Percentiles rank a stretch among this genome's conserved stretches.
phyloP scores from a whole-genome alignment of 768 basidiomycete species.

The Mycena maculata region DNA sequence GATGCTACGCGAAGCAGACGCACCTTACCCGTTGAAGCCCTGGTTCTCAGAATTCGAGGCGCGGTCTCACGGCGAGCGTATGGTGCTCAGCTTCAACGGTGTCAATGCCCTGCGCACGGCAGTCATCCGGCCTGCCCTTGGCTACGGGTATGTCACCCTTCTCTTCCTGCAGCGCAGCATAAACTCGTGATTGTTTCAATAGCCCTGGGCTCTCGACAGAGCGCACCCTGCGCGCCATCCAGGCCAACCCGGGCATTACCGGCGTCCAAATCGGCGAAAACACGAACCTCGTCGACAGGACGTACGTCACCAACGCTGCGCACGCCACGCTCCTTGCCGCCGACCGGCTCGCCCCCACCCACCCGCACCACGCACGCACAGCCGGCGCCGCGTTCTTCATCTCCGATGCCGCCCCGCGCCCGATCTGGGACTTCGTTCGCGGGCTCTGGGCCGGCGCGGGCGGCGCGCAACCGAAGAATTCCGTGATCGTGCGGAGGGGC shows the following conservation, averaged over 20 bases:
- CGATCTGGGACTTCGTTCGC: conserved; percentile 61
- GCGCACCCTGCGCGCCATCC: conserved; percentile 48
- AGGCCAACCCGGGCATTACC: neutral
- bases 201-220: conserved; percentile 50
- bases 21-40: conserved; percentile 1
- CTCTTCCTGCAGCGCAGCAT: neutral
- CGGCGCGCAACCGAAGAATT: neutral
- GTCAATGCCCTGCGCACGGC: conserved; percentile 13
- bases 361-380: conserved; percentile 49
- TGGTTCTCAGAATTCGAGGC: conserved; percentile 2
- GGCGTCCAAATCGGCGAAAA: conserved; percentile 61
- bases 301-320: conserved; percentile 66
- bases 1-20: conserved; percentile 16
- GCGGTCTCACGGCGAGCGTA: neutral
- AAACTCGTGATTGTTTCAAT: conserved; percentile 29
- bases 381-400: conserved; percentile 67
- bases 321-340: conserved; percentile 64
- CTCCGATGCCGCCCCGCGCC: conserved; percentile 64
- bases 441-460: conserved; percentile 50
- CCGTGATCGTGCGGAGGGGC: neutral
- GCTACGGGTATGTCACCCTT: conserved; percentile 12
- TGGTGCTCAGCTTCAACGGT: conserved; percentile 20
- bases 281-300: conserved; percentile 62
- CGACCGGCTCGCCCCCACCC: conserved; percentile 54
- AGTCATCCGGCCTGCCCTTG: conserved; percentile 16